Percentiles rank a stretch among this genome's conserved stretches.
Conservation (phyloP, 2,329 filamentous ascomycete species). For the Capronia coronata region DNA sequence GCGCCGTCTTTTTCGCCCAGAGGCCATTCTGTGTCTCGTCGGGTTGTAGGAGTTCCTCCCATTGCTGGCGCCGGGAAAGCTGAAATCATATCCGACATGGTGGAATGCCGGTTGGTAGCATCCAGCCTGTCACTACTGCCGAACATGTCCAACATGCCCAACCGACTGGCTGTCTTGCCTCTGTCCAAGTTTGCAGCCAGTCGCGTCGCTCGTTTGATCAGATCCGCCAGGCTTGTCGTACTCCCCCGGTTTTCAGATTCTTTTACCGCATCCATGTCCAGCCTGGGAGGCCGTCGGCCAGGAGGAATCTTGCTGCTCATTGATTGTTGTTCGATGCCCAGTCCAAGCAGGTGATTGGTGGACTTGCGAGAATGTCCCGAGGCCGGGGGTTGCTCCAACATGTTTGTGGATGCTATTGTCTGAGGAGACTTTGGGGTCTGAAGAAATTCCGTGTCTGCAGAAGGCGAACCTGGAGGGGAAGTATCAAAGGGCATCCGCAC, state of each 20-base stretch:
- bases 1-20: constrained; percentile 33
- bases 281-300: constrained; percentile 55
- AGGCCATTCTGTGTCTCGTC: constrained; percentile 35
- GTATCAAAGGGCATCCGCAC: constrained; percentile 24
- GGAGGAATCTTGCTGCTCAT: constrained; percentile 39
- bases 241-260: constrained; percentile 79
- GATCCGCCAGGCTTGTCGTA: constrained; percentile 81
- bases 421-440: constrained; percentile 19
- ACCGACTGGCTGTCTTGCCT: constrained; percentile 60
- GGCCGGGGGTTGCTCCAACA: constrained; percentile 4
- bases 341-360: constrained; percentile 22
- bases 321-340: constrained; percentile 21
- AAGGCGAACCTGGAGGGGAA: constrained; percentile 19
- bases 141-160: constrained; percentile 48
- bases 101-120: constrained; percentile 40
- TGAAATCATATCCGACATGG: constrained; percentile 58
- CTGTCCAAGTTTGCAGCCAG: constrained; percentile 82
- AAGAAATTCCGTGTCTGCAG: constrained; percentile 19
- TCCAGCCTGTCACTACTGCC: constrained; percentile 31
- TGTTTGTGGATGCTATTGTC: constrained; percentile 17
- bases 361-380: constrained; percentile 20
- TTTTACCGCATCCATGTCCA: constrained; percentile 76
- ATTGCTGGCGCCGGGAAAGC: constrained; percentile 55
- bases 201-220: constrained; percentile 81
- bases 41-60: constrained; percentile 42